Base-by-base conservation (phyloP, 805 yeast genomes). In the Torulaspora gathmanii region DNA sequence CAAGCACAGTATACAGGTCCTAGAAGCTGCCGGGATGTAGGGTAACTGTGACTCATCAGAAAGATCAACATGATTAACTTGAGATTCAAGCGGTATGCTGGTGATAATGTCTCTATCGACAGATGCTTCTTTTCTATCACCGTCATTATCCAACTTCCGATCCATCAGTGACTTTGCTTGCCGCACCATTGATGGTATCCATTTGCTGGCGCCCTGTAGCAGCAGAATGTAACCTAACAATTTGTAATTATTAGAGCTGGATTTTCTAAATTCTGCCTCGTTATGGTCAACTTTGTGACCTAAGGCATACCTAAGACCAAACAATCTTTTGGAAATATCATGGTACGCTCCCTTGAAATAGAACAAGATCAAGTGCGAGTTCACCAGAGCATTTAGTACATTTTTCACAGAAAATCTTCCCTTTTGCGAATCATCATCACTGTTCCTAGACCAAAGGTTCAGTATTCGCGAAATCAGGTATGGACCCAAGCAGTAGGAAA, bases 321-420 rank as follows among this genome's bases (percentile, higher is more conserved):
- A 80, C 0, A 88, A 13, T 30, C 98, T 70, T 55, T 88, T 89
- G 1, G 86, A 77, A 4, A 89, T 53, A 40, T 84, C 81, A 65
- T 90, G 90, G 63, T 83, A 93, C 23, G 81, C 75, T 2, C 97
- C 98, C 35, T 73, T 74, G 57, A 90, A 78, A 64, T 91, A 91
- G 61, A 91, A 91, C 0, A 86, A 29, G 0, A 95, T 91, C 41
- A 89, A 65, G 61, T 91, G 95, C 12, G 86, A 46, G 55, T 85
- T 84, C 60, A 80, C 66, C 5, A 85, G 44, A 1, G 77, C 40
- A 49, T 82, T 82, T 25, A 79, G 53, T 3, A 78, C 53, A 42
- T 70, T 69, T 13, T 73, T 58, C 53, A 75, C 57, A 10, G 53
- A 39, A 13, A 33, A 33, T 16, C 13, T 37, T 29, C 19, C 37